Conservation (phyloP, 331 rosid genomes). For the Quercus phellos region DNA sequence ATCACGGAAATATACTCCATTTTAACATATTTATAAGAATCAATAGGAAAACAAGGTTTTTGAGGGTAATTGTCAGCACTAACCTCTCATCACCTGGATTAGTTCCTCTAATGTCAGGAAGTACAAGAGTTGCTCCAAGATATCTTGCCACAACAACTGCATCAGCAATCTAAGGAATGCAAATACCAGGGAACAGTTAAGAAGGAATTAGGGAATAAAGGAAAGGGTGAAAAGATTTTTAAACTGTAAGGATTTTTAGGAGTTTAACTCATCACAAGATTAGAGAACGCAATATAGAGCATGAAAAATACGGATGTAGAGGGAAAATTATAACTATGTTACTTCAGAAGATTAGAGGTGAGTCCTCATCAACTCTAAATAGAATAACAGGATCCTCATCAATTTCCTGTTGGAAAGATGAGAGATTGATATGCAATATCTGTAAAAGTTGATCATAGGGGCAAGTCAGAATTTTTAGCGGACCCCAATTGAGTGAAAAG, state of each 20-base stretch:
- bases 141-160: constrained; percentile 86
- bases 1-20: background rate
- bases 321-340: background rate
- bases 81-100: constrained; percentile 91
- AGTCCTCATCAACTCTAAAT: background rate
- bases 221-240: background rate
- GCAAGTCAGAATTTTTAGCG: no score
- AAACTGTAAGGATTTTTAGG: background rate
- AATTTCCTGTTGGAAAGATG: background rate
- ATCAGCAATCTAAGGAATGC: constrained; percentile 65
- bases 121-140: constrained; percentile 89
- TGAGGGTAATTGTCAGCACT: constrained; percentile 13
- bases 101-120: constrained; percentile 94
- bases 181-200: background rate
- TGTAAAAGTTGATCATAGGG: no score
- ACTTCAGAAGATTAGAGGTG: background rate
- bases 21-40: background rate
- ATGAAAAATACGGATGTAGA: background rate
- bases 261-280: background rate
- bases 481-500: no score
- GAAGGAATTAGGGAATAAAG: constrained; percentile 4
- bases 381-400: background rate
- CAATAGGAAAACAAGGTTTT: background rate
- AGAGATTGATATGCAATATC: no score
- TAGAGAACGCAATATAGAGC: background rate